Evolutionary conservation across 129 eudicot genomes (phyloP).

Genomic region (Flaveria trinervia): DNA sequence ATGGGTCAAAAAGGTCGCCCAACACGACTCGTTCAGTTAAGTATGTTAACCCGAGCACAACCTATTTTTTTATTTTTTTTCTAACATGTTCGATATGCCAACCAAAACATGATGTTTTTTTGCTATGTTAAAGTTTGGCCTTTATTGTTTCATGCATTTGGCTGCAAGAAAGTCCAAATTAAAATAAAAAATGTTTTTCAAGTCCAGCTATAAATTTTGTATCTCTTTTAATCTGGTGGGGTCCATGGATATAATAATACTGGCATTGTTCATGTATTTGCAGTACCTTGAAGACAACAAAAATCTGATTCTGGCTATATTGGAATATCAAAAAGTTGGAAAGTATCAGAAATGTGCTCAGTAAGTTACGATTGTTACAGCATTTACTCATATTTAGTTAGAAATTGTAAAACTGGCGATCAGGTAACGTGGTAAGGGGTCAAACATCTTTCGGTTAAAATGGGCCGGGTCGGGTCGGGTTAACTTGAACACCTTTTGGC

Average conservation of each 20-base stretch:
- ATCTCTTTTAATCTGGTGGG: neutral
- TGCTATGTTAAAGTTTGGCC: neutral
- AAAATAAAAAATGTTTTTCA: neutral
- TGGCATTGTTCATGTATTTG: conserved; percentile 31
- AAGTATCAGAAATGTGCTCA: conserved; percentile 69
- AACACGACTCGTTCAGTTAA: too few species aligned
- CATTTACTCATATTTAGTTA: neutral
- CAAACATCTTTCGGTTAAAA: neutral
- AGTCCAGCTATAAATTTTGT: neutral
- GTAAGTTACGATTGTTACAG: conserved; percentile 48
- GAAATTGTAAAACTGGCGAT: neutral
- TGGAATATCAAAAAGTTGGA: conserved; percentile 74
- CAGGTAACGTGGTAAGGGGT: neutral
- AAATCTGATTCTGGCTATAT: conserved; percentile 73
- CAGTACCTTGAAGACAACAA: conserved; percentile 87
- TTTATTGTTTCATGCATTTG: neutral
- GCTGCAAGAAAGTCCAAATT: neutral
- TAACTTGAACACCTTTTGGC: neutral
- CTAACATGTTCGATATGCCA: too few species aligned
- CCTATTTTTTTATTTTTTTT: too few species aligned
- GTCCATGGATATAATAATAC: neutral
- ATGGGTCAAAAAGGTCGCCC: too few species aligned
- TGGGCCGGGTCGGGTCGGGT: neutral
- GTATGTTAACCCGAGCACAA: too few species aligned
- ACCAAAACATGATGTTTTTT: too few species aligned